These are phyloP conservation scores for Pseudogymnoascus sp. DNA, from an alignment of 2,329 filamentous ascomycete species.

Conservation along the genomic window DNA sequence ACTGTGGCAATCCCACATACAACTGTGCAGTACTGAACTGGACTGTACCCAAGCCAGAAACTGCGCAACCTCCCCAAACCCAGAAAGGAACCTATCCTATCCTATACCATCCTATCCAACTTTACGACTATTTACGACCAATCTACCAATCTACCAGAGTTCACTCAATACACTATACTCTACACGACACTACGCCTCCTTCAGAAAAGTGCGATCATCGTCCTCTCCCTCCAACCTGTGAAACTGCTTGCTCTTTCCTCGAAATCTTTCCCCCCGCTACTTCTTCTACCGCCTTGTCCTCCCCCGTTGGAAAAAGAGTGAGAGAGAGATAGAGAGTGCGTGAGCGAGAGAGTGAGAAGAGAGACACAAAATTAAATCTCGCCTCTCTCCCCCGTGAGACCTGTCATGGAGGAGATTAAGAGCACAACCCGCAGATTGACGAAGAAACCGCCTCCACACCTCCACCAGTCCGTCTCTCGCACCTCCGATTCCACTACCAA, in stretches of 20 bases:
- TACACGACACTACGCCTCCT: constrained; percentile 4
- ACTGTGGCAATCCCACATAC: constrained; percentile 2
- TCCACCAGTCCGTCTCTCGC: constrained; percentile 31
- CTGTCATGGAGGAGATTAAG: constrained; percentile 26
- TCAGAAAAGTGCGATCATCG: neutral
- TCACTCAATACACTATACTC: neutral
- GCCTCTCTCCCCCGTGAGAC: constrained; percentile 10
- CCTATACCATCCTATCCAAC: neutral
- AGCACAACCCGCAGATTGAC: constrained; percentile 48
- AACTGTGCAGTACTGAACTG: neutral
- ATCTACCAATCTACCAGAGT: neutral
- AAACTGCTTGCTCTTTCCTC: neutral
- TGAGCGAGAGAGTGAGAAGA: neutral
- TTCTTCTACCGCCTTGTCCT: neutral
- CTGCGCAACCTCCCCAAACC: neutral
- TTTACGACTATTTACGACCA: constrained; percentile 6
- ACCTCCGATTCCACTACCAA: constrained; percentile 42
- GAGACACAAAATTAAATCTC: neutral
- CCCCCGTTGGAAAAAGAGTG: neutral
- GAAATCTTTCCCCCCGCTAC: neutral
- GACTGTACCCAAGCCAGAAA: neutral
- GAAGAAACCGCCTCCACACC: constrained; percentile 49
- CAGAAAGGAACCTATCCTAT: constrained; percentile 1
- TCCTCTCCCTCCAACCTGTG: neutral
- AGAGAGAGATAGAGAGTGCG: neutral